phyloP scores from a whole-genome alignment of 2,329 filamentous ascomycete species.

The Penicillium frequentans region DNA sequence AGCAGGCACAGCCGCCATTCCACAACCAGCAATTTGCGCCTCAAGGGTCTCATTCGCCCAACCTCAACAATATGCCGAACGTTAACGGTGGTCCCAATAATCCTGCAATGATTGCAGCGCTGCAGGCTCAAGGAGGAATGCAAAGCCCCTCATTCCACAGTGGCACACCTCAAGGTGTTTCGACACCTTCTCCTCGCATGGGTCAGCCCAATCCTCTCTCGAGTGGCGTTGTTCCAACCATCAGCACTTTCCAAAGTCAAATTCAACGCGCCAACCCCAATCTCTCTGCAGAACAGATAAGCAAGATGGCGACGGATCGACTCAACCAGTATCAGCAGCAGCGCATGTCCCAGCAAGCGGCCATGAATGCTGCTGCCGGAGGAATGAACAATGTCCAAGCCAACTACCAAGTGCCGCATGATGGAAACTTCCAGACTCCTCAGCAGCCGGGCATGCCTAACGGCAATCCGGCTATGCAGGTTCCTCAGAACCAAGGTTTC shows the following conservation, averaged over 20 bases:
- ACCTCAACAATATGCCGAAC: constrained; percentile 43
- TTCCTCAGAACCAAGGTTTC: constrained; percentile 51
- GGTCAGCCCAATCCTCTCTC: constrained; percentile 52
- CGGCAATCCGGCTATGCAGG: constrained; percentile 41
- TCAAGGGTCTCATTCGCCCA: constrained; percentile 47
- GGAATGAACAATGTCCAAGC: constrained; percentile 43
- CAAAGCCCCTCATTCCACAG: constrained; percentile 46
- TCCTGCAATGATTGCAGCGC: constrained; percentile 45
- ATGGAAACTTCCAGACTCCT: constrained; percentile 37
- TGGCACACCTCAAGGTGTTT: constrained; percentile 39
- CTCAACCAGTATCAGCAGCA: constrained; percentile 50
- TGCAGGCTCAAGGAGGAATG: constrained; percentile 45
- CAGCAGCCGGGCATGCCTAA: constrained; percentile 35
- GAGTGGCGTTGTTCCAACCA: constrained; percentile 55
- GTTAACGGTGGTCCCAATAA: constrained; percentile 43
- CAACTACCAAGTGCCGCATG: constrained; percentile 42
- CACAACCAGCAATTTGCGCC: constrained; percentile 42
- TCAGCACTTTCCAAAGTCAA: constrained; percentile 54
- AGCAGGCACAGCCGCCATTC: constrained; percentile 37
- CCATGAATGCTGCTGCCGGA: constrained; percentile 53
- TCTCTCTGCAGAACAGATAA: constrained; percentile 55
- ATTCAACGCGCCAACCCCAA: constrained; percentile 54
- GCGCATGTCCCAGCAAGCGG: constrained; percentile 49
- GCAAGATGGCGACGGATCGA: constrained; percentile 53
- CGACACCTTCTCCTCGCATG: constrained; percentile 49